Evolutionary conservation across 371 early-diverging fungal species (phyloP).

Genomic region (Batkoa obscura): DNA sequence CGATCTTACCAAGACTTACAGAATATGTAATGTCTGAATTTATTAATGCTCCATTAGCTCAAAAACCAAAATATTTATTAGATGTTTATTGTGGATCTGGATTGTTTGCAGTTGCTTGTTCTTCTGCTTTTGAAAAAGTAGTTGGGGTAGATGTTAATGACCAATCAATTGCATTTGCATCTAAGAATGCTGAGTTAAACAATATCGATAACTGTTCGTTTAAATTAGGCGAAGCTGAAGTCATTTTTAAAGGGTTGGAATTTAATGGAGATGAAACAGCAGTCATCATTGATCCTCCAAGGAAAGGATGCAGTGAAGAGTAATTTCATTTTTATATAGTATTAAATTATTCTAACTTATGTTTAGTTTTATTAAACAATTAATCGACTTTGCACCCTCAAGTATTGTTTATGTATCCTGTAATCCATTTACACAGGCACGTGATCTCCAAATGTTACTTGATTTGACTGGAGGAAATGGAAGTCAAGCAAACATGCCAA

Average conservation of each 20-base stretch:
- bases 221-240: slow-evolving; percentile 26
- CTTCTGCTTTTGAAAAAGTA: slow-evolving; percentile 26
- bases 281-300: slow-evolving; percentile 44
- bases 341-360: too few species aligned
- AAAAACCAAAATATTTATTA: slow-evolving; percentile 19
- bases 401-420: slow-evolving; percentile 46
- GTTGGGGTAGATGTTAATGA: slow-evolving; percentile 40
- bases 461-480: slow-evolving; percentile 16
- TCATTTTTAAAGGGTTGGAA: slow-evolving; percentile 26
- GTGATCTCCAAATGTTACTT: slow-evolving; percentile 25
- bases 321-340: too few species aligned
- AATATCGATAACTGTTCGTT: slow-evolving; percentile 28
- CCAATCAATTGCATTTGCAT: slow-evolving; percentile 29
- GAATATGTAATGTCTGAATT: slow-evolving; percentile 25
- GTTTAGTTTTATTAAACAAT: slow-evolving; percentile 35
- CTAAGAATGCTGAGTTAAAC: slow-evolving; percentile 32
- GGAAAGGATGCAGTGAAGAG: slow-evolving; percentile 36
- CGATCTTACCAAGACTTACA: slow-evolving; percentile 30
- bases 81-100: slow-evolving; percentile 55
- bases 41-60: too few species aligned
- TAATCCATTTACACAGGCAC: slow-evolving; percentile 33
- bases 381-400: slow-evolving; percentile 32
- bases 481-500: slow-evolving; percentile 8
- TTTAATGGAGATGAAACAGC: slow-evolving; percentile 25
- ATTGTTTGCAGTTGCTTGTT: slow-evolving; percentile 36